phyloP scores from a whole-genome alignment of 2,329 filamentous ascomycete species.

The Penicillium psychrosexuale region DNA sequence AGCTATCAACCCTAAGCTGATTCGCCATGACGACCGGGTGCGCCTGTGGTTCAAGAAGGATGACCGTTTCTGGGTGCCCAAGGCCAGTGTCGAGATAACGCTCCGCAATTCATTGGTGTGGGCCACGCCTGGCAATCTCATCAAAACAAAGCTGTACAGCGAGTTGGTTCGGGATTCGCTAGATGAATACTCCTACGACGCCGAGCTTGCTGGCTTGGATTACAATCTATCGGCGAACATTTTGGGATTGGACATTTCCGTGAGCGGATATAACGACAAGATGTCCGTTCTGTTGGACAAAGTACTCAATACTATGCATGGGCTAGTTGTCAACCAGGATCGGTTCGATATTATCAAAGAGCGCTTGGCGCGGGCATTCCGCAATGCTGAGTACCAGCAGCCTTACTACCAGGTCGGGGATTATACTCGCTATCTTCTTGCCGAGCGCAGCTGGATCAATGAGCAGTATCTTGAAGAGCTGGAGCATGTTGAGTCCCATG shows the following conservation, averaged over 20 bases:
- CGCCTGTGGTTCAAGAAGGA: slow-evolving; percentile 98
- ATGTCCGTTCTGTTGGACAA: slow-evolving; percentile 86
- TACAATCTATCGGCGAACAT: slow-evolving; percentile 74
- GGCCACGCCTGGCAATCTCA: slow-evolving; percentile 71
- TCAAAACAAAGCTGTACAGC: slow-evolving; percentile 76
- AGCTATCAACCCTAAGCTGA: slow-evolving; percentile 69
- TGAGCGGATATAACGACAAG: slow-evolving; percentile 96
- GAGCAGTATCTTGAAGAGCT: slow-evolving; percentile 78
- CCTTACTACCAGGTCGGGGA: slow-evolving; percentile 86
- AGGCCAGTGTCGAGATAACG: slow-evolving; percentile 80
- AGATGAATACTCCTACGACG: slow-evolving; percentile 92
- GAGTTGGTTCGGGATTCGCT: slow-evolving; percentile 85
- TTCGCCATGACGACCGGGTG: slow-evolving; percentile 76
- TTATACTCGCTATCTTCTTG: slow-evolving; percentile 75
- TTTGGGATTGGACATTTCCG: slow-evolving; percentile 70
- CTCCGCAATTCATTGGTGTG: slow-evolving; percentile 76
- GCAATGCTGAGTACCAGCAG: slow-evolving; percentile 83
- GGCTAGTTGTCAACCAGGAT: slow-evolving; percentile 79
- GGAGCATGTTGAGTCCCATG: slow-evolving; percentile 67
- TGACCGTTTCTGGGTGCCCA: slow-evolving; percentile 96
- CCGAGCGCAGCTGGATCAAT: slow-evolving; percentile 72
- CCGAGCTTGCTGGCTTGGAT: slow-evolving; percentile 82
- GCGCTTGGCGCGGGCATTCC: slow-evolving; percentile 68
- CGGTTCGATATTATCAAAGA: slow-evolving; percentile 92
- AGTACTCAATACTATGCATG: slow-evolving; percentile 76